These are phyloP conservation scores for Ascobolus immersus DNA, from an alignment of 495 filamentous ascomycete genomes.

Conservation along the genomic window DNA sequence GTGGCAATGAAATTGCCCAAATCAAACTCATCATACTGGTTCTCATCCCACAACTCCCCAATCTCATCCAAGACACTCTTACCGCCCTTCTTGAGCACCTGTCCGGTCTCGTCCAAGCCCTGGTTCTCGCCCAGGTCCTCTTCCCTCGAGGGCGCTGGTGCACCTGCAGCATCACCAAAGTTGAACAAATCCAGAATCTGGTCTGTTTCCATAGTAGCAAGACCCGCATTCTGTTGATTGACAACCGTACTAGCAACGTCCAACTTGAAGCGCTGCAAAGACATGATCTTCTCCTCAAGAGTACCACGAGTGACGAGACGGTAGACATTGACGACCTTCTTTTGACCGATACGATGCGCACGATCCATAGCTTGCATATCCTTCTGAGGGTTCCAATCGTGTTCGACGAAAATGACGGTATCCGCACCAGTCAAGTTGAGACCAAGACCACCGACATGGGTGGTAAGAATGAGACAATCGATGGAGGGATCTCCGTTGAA, in stretches of 20 bases:
- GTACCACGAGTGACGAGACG: conserved; percentile 85
- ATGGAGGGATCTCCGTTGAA: conserved; percentile 96
- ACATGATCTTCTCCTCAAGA: conserved; percentile 93
- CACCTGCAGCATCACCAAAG: conserved; percentile 50
- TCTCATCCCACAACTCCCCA: conserved; percentile 88
- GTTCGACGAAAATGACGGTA: conserved; percentile 97
- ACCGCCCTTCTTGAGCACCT: conserved; percentile 84
- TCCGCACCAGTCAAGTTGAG: conserved; percentile 92
- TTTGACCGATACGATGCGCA: conserved; percentile 92
- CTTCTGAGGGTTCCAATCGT: conserved; percentile 98
- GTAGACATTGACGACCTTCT: conserved; percentile 99
- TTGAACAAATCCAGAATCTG: conserved; percentile 94
- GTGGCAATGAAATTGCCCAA: conserved; percentile 72
- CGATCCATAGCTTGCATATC: conserved; percentile 98
- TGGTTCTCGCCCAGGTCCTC: conserved; percentile 90
- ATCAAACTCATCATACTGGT: conserved; percentile 89
- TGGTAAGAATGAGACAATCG: conserved; percentile 76
- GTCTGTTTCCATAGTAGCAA: conserved; percentile 91
- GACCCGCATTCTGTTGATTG: conserved; percentile 91
- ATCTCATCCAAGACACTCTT: conserved; percentile 81
- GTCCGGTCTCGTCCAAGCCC: conserved; percentile 51
- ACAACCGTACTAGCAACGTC: conserved; percentile 95
- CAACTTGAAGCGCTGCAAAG: conserved; percentile 97
- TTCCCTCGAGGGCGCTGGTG: conserved; percentile 42
- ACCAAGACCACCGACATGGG: conserved; percentile 78